Evolutionary conservation across 345 rosid genomes (phyloP).

Genomic region (Sisymbrium irio): DNA sequence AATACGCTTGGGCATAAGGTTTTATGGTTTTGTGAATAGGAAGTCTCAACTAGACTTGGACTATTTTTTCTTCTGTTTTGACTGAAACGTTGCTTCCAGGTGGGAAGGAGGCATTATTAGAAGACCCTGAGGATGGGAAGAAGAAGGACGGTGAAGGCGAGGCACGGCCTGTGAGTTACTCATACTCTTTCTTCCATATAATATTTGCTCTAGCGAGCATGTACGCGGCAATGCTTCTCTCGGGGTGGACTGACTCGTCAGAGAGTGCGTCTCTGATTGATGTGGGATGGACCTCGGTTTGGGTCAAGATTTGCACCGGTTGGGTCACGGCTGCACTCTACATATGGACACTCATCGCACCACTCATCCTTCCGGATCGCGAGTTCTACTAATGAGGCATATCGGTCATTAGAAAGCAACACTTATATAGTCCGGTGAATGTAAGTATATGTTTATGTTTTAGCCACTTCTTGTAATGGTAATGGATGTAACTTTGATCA

Average conservation of each 20-base stretch:
- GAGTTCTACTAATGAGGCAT: slow-evolving; percentile 50
- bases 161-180: slow-evolving; percentile 73
- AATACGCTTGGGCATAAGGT: background rate
- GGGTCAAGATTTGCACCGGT: slow-evolving; percentile 90
- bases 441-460: slow-evolving; percentile 10
- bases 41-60: background rate
- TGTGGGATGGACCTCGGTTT: slow-evolving; percentile 97
- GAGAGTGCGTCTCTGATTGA: slow-evolving; percentile 76
- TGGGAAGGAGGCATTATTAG: slow-evolving; percentile 56
- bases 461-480: slow-evolving; percentile 22
- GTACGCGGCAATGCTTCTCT: slow-evolving; percentile 97
- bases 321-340: slow-evolving; percentile 83
- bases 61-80: background rate
- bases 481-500: slow-evolving; percentile 4
- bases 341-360: slow-evolving; percentile 76
- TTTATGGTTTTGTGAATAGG: background rate
- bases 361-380: slow-evolving; percentile 58
- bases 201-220: slow-evolving; percentile 95
- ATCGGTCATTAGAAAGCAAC: background rate
- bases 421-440: background rate
- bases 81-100: slow-evolving; percentile 40
- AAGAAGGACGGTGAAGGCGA: slow-evolving; percentile 52
- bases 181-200: slow-evolving; percentile 87
- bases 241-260: slow-evolving; percentile 83
- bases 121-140: slow-evolving; percentile 67